Base-by-base conservation (phyloP, 371 early-diverging fungal species). In the Fennellomyces sp. region DNA sequence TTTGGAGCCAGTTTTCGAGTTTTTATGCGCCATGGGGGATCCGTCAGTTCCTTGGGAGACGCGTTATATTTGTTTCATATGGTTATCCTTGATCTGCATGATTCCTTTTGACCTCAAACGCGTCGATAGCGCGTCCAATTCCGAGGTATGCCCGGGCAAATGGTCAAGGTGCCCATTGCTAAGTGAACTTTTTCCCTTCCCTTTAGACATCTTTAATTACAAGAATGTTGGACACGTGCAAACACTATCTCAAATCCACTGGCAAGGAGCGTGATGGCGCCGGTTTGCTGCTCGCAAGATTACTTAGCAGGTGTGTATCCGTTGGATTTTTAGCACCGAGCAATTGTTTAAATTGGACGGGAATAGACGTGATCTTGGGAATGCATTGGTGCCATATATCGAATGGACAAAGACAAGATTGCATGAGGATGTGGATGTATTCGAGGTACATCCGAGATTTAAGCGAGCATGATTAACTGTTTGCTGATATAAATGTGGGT, bases 181-280 rank as follows among this genome's bases (percentile, higher is more conserved):
- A 17, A 25, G 10, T 1, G 8, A 49, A 49, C 49, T 13, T n/a
- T 29, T 15, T 33, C 1, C 33, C 11, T 30, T 33, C 11, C 12
- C 11, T n/a, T 7, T 56, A 87, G 76, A 72, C 72, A 15, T 73
- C 85, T 1, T 64, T 89, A 25, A 75, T 86, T 21, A 71, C 76
- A 6, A 67, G 77, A 6, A 79, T 87, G 76, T 62, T 89, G 5
- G 68, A 74, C 26, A 60, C 75, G 1, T 81, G 80, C 57, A 87
- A 86, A 56, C 39, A 39, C 6, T 86, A 77, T 54, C 64, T 95
- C 42, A 59, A 68, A 3, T 71, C 80, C 1, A 84, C 91, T 0
- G 91, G 94, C 15, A 95, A 92, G 65, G 97, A 95, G 52, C 81
- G 90, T 45, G 95, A 95, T 59, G 95, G 88, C 17, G 90, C 94